Percentiles rank a stretch among this genome's conserved stretches.
Evolutionary conservation across 768 basidiomycete species (phyloP).

Genomic region (Auricularia sp.): DNA sequence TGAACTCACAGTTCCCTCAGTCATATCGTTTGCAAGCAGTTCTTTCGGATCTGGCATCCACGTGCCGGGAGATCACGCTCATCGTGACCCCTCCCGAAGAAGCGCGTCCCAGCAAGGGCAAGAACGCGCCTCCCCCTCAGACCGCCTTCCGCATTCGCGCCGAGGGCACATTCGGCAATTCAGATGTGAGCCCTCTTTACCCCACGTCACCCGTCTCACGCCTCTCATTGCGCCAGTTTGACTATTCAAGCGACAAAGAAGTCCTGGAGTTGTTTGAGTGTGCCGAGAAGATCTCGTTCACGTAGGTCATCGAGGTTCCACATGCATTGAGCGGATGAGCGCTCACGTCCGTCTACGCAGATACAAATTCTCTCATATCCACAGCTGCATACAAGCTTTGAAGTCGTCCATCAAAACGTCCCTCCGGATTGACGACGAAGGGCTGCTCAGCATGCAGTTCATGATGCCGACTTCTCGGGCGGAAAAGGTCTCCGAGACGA

Average conservation of each 20-base stretch:
- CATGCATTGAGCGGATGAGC: background rate
- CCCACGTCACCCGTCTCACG: background rate
- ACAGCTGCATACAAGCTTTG: slow-evolving; percentile 60
- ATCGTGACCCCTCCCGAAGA: slow-evolving; percentile 52
- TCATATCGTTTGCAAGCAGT: slow-evolving; percentile 94
- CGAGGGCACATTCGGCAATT: slow-evolving; percentile 71
- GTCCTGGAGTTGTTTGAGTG: slow-evolving; percentile 90
- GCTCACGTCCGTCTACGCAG: slow-evolving; percentile 28
- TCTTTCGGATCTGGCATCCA: slow-evolving; percentile 80
- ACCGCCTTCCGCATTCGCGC: slow-evolving; percentile 75
- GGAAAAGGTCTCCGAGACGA: slow-evolving; percentile 9
- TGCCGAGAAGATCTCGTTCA: slow-evolving; percentile 50
- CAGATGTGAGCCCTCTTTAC: slow-evolving; percentile 32
- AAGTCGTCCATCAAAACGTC: slow-evolving; percentile 83
- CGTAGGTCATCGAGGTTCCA: slow-evolving; percentile 32
- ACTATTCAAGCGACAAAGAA: slow-evolving; percentile 88
- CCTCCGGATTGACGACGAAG: slow-evolving; percentile 71
- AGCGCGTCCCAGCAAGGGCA: slow-evolving; percentile 14
- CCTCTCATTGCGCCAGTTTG: slow-evolving; percentile 49
- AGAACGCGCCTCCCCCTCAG: slow-evolving; percentile 22
- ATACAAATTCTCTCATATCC: slow-evolving; percentile 74
- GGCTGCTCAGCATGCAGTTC: slow-evolving; percentile 81
- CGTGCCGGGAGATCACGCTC: slow-evolving; percentile 77
- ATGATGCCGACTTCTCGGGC: slow-evolving; percentile 55
- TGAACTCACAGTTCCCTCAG: slow-evolving; percentile 15